A percentile compares a stretch with the other conserved stretches of the same genome.
phyloP scores from a whole-genome alignment of 108 stramenopile species.

The Nannochloropsis oceanica region DNA sequence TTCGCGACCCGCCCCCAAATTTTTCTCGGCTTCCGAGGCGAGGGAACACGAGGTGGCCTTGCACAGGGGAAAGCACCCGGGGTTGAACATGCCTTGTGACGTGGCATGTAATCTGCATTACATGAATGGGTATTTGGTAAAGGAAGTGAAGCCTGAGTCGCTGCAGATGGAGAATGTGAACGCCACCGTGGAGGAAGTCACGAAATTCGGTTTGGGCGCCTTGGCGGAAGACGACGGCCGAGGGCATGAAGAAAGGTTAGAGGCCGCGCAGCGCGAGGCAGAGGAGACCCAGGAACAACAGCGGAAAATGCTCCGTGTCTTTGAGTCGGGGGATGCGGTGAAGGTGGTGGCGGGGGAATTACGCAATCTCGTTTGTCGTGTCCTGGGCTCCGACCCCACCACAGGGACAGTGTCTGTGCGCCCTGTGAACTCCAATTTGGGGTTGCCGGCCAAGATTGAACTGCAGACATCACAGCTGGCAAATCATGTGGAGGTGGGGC shows the following conservation, averaged over 20 bases:
- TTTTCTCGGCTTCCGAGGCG: background rate
- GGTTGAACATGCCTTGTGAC: slow-evolving; percentile 48
- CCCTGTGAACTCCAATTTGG: slow-evolving; percentile 22
- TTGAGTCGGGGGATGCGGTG: slow-evolving; percentile 31
- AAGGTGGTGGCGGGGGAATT: slow-evolving; percentile 19
- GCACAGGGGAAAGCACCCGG: background rate
- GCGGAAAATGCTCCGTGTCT: slow-evolving; percentile 73
- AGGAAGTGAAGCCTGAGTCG: slow-evolving; percentile 52
- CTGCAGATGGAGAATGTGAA: background rate
- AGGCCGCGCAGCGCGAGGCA: slow-evolving; percentile 50
- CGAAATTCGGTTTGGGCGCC: background rate
- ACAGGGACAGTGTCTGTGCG: slow-evolving; percentile 68
- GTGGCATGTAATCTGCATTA: slow-evolving; percentile 64
- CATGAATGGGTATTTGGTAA: slow-evolving; percentile 71
- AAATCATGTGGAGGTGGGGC: slow-evolving; percentile 72
- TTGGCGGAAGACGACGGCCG: background rate
- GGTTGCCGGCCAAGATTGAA: slow-evolving; percentile 41
- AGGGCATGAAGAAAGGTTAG: background rate
- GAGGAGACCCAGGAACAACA: slow-evolving; percentile 69
- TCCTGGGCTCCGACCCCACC: slow-evolving; percentile 56
- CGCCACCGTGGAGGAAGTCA: background rate
- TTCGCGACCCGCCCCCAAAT: background rate
- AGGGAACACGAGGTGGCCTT: background rate
- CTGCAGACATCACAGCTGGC: slow-evolving; percentile 60
- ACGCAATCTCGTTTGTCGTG: background rate